Conservation (phyloP, 768 basidiomycete species). For the Tubosaeta sp. region DNA sequence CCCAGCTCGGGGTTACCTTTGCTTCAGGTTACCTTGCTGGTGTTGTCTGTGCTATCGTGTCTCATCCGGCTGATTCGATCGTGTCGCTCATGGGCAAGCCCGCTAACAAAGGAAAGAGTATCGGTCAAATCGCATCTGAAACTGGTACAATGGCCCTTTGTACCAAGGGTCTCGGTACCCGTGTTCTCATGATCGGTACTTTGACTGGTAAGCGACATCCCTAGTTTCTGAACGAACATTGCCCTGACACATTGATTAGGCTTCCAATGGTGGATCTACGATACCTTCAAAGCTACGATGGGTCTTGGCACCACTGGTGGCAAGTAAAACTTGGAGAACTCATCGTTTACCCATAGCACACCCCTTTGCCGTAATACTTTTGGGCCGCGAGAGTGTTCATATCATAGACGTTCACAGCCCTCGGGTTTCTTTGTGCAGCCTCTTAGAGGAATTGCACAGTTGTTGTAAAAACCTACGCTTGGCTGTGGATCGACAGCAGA, state of each 20-base stretch:
- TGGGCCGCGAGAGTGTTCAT: background rate
- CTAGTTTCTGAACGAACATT: background rate
- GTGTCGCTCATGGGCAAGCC: constrained; percentile 93
- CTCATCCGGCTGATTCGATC: constrained; percentile 92
- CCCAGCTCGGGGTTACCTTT: constrained; percentile 87
- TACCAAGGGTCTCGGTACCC: constrained; percentile 87
- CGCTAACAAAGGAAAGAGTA: constrained; percentile 74
- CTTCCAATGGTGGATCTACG: constrained; percentile 96
- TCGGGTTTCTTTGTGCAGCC: too few relatives aligned
- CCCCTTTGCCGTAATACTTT: background rate
- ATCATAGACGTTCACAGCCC: background rate
- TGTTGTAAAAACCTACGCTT: background rate
- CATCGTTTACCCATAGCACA: background rate
- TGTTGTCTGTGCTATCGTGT: constrained; percentile 93
- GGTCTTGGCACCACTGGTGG: constrained; percentile 87
- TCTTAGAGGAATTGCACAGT: too few relatives aligned
- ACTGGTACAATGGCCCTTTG: constrained; percentile 60
- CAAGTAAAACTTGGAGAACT: constrained; percentile 50
- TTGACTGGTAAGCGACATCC: constrained; percentile 35
- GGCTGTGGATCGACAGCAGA: background rate
- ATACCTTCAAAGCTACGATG: constrained; percentile 79
- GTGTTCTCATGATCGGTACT: constrained; percentile 81
- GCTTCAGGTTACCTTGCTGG: constrained; percentile 91
- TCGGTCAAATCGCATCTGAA: constrained; percentile 68
- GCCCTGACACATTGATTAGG: constrained; percentile 37